Percentiles rank a stretch among this genome's conserved stretches.
phyloP scores from a whole-genome alignment of 495 filamentous ascomycete species.

The Tetracladium setigerum region DNA sequence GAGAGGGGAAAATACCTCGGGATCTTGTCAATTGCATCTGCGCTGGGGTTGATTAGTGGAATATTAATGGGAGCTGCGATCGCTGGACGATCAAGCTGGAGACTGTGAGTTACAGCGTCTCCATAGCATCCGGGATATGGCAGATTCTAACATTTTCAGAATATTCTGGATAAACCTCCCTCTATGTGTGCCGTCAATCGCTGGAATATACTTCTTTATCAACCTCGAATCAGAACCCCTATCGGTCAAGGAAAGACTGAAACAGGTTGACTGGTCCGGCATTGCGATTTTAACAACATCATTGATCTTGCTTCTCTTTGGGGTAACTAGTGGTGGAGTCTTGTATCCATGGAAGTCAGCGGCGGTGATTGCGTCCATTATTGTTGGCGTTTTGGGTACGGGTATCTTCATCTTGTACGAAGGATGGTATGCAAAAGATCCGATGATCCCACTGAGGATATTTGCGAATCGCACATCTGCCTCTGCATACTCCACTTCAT shows the following conservation, averaged over 20 bases:
- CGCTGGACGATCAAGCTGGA: constrained; percentile 18
- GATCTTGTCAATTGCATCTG: constrained; percentile 29
- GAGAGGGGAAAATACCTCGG: constrained; percentile 25
- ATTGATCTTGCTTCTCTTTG: constrained; percentile 26
- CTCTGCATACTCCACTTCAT: constrained; percentile 1
- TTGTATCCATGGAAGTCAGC: constrained; percentile 27
- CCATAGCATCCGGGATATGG: neutral
- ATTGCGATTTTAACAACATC: constrained; percentile 26
- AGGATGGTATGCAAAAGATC: constrained; percentile 2
- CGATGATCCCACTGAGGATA: constrained; percentile 5
- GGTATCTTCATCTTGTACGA: constrained; percentile 1
- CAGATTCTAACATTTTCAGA: constrained; percentile 8
- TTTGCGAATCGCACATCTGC: constrained; percentile 4
- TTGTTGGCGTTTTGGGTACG: constrained; percentile 9
- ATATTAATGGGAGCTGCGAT: constrained; percentile 31
- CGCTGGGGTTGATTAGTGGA: constrained; percentile 31
- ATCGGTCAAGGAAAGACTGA: constrained; percentile 21
- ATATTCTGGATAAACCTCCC: constrained; percentile 37
- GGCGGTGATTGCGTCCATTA: constrained; percentile 18
- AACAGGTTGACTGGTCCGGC: constrained; percentile 33
- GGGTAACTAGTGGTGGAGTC: constrained; percentile 32
- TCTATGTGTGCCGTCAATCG: constrained; percentile 30
- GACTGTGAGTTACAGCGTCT: constrained; percentile 27
- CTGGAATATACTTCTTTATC: constrained; percentile 28
- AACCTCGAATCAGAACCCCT: constrained; percentile 21